A percentile compares a stretch with the other conserved stretches of the same genome.
These are phyloP conservation scores for Fistulinella prunicolor DNA, from an alignment of 768 basidiomycete genomes.

Conservation along the genomic window DNA sequence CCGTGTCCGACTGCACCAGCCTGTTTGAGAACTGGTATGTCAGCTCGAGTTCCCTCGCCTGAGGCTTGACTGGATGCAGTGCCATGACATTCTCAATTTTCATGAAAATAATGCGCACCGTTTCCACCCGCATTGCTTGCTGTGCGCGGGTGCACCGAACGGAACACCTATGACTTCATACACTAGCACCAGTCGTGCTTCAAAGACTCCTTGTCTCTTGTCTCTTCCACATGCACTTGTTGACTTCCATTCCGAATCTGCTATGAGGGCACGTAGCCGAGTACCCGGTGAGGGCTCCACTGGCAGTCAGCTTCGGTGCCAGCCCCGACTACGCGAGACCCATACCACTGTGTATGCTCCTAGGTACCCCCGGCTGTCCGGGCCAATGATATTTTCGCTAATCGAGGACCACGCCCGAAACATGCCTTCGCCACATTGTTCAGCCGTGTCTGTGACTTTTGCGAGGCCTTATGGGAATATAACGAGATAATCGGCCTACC, in stretches of 20 bases:
- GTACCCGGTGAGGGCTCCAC: not conserved
- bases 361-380: conserved; percentile 6
- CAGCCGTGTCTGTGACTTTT: conserved; percentile 1
- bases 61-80: conserved; percentile 15
- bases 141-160: no score
- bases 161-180: no score
- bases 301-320: no score
- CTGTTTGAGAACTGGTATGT: conserved; percentile 6
- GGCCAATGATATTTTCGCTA: conserved; percentile 14
- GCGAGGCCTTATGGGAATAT: conserved; percentile 19
- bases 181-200: not conserved
- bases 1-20: conserved; percentile 20
- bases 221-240: not conserved
- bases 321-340: not conserved
- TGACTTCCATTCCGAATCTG: not conserved
- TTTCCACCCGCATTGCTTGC: conserved; percentile 19
- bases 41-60: conserved; percentile 5
- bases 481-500: conserved; percentile 11
- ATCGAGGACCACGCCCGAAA: conserved; percentile 8
- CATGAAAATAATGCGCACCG: conserved; percentile 16
- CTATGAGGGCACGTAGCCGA: not conserved
- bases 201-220: not conserved
- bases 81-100: conserved; percentile 18
- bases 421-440: conserved; percentile 19
- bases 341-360: no score